These are phyloP conservation scores for Odonthalia washingtoniensis DNA, from an alignment of 31 red algal genomes.

Conservation along the genomic window DNA sequence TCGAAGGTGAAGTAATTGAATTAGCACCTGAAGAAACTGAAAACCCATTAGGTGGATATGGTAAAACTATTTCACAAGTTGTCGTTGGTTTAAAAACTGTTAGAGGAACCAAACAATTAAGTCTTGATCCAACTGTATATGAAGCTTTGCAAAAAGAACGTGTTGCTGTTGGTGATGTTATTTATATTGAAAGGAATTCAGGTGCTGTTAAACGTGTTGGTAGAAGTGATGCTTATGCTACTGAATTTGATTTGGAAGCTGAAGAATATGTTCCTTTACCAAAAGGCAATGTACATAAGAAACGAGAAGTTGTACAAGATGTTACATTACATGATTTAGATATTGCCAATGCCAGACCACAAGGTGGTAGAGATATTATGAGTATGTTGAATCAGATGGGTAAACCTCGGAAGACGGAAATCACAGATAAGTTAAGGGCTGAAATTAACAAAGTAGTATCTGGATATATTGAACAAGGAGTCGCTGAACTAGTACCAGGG, in stretches of 20 bases:
- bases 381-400: constrained; percentile 93
- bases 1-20: constrained; percentile 98
- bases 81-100: constrained; percentile 88
- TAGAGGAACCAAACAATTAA: constrained; percentile 90
- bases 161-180: constrained; percentile 93
- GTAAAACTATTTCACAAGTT: constrained; percentile 90
- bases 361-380: constrained; percentile 90
- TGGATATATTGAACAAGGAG: constrained; percentile 93
- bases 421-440: constrained; percentile 96
- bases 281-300: constrained; percentile 97
- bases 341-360: constrained; percentile 94
- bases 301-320: constrained; percentile 97
- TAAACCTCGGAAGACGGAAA: constrained; percentile 97
- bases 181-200: constrained; percentile 96
- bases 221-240: constrained; percentile 90
- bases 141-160: constrained; percentile 91
- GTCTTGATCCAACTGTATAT: constrained; percentile 94
- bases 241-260: constrained; percentile 98
- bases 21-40: constrained; percentile 91
- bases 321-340: constrained; percentile 98
- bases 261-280: constrained; percentile 99
- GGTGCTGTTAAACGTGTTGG: constrained; percentile 98
- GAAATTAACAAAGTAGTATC: constrained; percentile 98
- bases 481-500: constrained; percentile 96
- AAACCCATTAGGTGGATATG: constrained; percentile 90